These are phyloP conservation scores for Triticum dicoccoides DNA, from an alignment of 176 grass and related monocot genomes.

Conservation along the genomic window DNA sequence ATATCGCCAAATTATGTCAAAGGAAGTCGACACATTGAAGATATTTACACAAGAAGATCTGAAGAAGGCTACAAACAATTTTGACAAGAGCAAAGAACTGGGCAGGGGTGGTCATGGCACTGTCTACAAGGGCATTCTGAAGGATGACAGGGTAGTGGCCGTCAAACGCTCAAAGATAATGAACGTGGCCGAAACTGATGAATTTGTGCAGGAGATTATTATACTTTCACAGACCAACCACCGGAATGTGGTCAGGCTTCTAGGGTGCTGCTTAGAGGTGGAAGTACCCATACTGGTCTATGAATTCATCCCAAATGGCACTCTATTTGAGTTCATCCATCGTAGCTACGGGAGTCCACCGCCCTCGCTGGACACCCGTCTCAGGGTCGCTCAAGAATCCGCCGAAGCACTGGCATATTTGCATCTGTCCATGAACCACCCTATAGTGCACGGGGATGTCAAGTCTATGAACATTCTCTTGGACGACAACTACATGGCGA, in stretches of 20 bases:
- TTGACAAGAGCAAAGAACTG: neutral
- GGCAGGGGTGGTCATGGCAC: neutral
- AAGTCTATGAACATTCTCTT: constrained; percentile 4
- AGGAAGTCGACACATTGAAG: constrained; percentile 14
- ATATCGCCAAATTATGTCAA: constrained; percentile 14
- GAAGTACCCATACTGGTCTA: neutral
- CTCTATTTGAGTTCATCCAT: neutral
- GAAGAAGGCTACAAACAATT: constrained; percentile 8
- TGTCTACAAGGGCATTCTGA: constrained; percentile 4
- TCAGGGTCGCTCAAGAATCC: neutral
- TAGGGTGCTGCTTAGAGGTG: neutral
- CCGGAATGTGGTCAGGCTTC: neutral
- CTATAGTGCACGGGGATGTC: constrained; percentile 19
- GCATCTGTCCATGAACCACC: neutral
- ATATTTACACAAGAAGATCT: constrained; percentile 17
- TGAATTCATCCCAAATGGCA: neutral
- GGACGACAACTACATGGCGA: neutral
- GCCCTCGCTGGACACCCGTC: neutral
- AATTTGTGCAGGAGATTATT: constrained; percentile 2
- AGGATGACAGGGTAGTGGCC: constrained; percentile 4
- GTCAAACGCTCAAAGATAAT: constrained; percentile 16
- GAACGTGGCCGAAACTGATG: neutral
- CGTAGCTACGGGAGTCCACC: neutral
- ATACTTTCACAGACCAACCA: neutral
- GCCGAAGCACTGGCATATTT: neutral